phyloP scores from a whole-genome alignment of 345 rosid species.

The Boechera divaricarpa region DNA sequence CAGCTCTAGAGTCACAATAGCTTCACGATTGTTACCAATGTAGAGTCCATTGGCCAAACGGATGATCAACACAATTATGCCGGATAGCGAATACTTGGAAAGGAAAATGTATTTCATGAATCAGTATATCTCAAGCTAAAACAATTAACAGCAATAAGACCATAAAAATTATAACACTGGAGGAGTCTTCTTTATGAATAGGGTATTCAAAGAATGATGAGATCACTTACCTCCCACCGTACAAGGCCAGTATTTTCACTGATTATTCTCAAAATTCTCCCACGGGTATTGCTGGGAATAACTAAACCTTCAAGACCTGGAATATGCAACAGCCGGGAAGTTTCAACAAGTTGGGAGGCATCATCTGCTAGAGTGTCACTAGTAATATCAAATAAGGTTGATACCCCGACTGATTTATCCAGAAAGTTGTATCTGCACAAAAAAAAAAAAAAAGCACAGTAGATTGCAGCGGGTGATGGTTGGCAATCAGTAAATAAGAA shows the following conservation, averaged over 20 bases:
- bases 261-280: slow-evolving; percentile 66
- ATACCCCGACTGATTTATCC: slow-evolving; percentile 84
- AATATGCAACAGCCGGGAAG: slow-evolving; percentile 61
- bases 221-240: slow-evolving; percentile 89
- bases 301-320: slow-evolving; percentile 82
- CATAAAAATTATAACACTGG: slow-evolving; percentile 4
- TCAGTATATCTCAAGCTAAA: slow-evolving; percentile 36
- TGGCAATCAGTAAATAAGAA: slow-evolving; percentile 20
- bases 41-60: slow-evolving; percentile 72
- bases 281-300: slow-evolving; percentile 79
- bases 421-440: slow-evolving; percentile 82
- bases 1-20: slow-evolving; percentile 68
- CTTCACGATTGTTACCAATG: slow-evolving; percentile 62
- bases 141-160: slow-evolving; percentile 6
- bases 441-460: slow-evolving; percentile 10
- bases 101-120: slow-evolving; percentile 27
- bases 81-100: slow-evolving; percentile 74
- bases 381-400: slow-evolving; percentile 73
- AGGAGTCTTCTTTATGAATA: slow-evolving; percentile 2
- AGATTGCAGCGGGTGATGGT: slow-evolving; percentile 19
- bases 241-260: slow-evolving; percentile 75
- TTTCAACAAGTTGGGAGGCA: slow-evolving; percentile 69
- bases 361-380: slow-evolving; percentile 58
- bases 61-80: slow-evolving; percentile 71
- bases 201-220: neutral